A percentile compares a stretch with the other conserved stretches of the same genome.
Conservation (phyloP, 331 rosid genomes). For the Saraca asoca region DNA sequence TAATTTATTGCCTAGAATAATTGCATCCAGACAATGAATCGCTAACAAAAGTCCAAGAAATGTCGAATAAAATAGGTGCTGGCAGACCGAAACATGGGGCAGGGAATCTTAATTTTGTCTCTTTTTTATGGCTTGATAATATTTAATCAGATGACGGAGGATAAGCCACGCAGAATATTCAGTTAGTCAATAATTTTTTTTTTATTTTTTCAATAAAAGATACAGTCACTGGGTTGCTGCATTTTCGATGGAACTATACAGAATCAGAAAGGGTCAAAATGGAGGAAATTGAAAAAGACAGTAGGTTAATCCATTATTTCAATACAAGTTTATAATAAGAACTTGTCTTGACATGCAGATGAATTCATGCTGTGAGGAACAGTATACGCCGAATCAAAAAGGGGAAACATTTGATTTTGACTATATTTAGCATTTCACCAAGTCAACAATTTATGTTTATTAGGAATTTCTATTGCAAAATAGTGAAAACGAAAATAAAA, state of each 20-base stretch:
- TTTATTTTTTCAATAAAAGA: background rate
- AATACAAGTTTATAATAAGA: conserved; percentile 2
- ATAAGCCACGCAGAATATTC: conserved; percentile 43
- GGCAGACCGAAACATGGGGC: conserved; percentile 37
- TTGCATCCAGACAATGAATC: conserved; percentile 40
- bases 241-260: conserved; percentile 1
- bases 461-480: background rate
- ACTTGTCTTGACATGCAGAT: conserved; percentile 1
- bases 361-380: conserved; percentile 10
- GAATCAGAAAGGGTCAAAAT: background rate
- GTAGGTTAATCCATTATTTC: background rate
- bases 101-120: conserved; percentile 52
- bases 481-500: background rate
- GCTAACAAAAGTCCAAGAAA: conserved; percentile 33
- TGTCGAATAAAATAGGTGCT: conserved; percentile 28
- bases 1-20: conserved; percentile 40
- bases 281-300: conserved; percentile 7
- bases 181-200: conserved; percentile 9
- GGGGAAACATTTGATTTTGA: no score
- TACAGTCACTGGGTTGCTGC: conserved; percentile 1
- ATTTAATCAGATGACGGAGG: conserved; percentile 8
- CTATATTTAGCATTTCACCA: no score
- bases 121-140: conserved; percentile 18
- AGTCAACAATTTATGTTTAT: background rate
- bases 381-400: background rate